These are phyloP conservation scores for Infundibulicybe gibba DNA, from an alignment of 768 basidiomycete species.

Conservation along the genomic window DNA sequence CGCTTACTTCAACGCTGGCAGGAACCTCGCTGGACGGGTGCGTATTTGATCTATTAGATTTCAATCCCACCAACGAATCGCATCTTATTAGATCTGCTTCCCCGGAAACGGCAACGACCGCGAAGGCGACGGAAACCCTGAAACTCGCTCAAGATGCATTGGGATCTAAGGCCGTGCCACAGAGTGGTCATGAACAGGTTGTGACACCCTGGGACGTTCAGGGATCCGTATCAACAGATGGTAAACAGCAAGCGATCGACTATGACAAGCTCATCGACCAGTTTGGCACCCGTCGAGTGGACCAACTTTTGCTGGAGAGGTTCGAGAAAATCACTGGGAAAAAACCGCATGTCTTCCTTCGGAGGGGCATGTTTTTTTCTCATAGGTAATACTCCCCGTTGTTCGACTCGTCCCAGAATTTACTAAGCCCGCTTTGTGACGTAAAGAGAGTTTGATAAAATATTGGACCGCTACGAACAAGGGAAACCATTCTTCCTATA, in stretches of 20 bases:
- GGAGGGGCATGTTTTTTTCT: slow-evolving; percentile 96
- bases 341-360: slow-evolving; percentile 81
- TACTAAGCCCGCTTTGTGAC: not conserved
- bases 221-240: slow-evolving; percentile 83
- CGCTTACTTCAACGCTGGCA: slow-evolving; percentile 19
- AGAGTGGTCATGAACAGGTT: slow-evolving; percentile 51
- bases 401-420: not conserved
- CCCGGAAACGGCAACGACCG: not conserved
- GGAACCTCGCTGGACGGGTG: slow-evolving; percentile 25
- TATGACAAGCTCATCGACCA: slow-evolving; percentile 94
- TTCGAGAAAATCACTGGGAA: slow-evolving; percentile 91
- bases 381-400: no score
- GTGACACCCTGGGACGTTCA: slow-evolving; percentile 99
- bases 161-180: not conserved
- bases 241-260: slow-evolving; percentile 90
- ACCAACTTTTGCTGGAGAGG: slow-evolving; percentile 72
- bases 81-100: slow-evolving; percentile 4
- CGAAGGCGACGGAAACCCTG: no score
- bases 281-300: slow-evolving; percentile 87
- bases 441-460: slow-evolving; percentile 86
- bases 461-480: slow-evolving; percentile 93
- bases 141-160: no score
- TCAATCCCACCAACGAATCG: slow-evolving; percentile 2
- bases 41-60: slow-evolving; percentile 5
- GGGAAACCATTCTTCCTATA: slow-evolving; percentile 98